Base-by-base conservation (phyloP, 2,329 filamentous ascomycete genomes). In the Aspergillus ibericus region DNA sequence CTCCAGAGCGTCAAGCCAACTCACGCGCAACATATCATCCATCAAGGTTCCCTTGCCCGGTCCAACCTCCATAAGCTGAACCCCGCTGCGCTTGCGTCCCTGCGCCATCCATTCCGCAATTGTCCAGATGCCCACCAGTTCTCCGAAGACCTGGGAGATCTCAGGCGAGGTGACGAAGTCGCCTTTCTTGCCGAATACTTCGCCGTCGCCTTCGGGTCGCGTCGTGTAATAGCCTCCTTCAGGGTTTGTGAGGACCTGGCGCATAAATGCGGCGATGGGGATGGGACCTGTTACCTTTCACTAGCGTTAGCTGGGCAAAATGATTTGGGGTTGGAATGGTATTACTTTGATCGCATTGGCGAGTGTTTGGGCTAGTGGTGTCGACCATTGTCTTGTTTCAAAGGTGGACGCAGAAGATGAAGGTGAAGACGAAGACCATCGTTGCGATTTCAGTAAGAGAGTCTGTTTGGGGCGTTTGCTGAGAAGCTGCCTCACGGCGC, bases 111-210 rank as follows among this genome's bases (percentile, higher is more conserved):
- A 99, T 81, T 99, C 95, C 42, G 93, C 88, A 53, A 98, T 88
- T 61, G 96, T 88, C 95, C 95, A 99, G 67, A 99, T 85, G 4
- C 92, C 95, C 57, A 98, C 82, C 27, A 99, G 82, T 78, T 99
- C 95, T 22, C 95, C 95, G 77, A 99, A 99, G 12, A 98, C 85
- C 73, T 98, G 95, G 0, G 93, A 97, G 68, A 99, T 98, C 76
- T 99, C 95, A 0, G 95, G 95, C 0, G 93, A 97, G 0, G 95
- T 99, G 53, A 98, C 89, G 72, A 99, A 99, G 76, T 99, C 95
- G 25, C 95, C 95, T 70, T 91, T 90, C 56, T 85, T 81, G n/a
- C 95, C 95, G 68, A 99, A 99, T 63, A 93, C 93, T 71, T 97
- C 93, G 48, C 88, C 85, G 18, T 84, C 87, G 59, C 85, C 78